These are phyloP conservation scores for Fraxinus baroniana DNA, from an alignment of 305 asterid species.

Conservation along the genomic window DNA sequence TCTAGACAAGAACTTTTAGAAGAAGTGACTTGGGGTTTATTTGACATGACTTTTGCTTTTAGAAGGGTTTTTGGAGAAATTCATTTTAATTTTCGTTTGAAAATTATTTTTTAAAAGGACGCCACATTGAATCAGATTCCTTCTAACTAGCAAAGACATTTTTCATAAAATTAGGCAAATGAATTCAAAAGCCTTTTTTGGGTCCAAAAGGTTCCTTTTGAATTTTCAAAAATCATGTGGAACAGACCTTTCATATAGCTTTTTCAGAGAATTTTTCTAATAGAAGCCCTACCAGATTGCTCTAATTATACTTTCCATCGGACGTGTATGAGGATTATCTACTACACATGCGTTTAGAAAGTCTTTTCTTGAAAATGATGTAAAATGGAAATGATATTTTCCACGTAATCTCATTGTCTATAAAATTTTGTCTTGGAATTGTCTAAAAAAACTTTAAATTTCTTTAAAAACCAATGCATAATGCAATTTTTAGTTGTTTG, in stretches of 20 bases:
- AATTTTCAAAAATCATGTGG: too few relatives aligned
- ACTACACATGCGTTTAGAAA: not conserved
- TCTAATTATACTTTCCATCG: too few relatives aligned
- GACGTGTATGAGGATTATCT: not conserved
- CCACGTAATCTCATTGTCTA: not conserved
- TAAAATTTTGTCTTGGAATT: not conserved
- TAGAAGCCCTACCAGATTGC: not conserved
- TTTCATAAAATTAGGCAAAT: too few relatives aligned
- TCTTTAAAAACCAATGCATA: not conserved
- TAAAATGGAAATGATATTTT: not conserved
- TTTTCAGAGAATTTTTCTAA: too few relatives aligned
- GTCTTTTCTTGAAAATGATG: not conserved
- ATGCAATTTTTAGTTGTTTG: not conserved
- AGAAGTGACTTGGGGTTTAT: not conserved
- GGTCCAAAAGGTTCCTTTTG: too few relatives aligned
- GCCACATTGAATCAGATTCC: too few relatives aligned
- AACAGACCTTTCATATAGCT: not conserved
- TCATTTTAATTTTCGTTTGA: too few relatives aligned
- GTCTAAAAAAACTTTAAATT: not conserved
- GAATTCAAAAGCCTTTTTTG: too few relatives aligned
- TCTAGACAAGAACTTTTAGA: not conserved
- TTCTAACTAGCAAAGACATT: too few relatives aligned
- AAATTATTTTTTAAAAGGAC: too few relatives aligned
- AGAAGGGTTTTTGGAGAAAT: too few relatives aligned
- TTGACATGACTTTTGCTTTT: too few relatives aligned